Base-by-base conservation (phyloP, 371 early-diverging fungal genomes). In the Aphelidium insulamus region DNA sequence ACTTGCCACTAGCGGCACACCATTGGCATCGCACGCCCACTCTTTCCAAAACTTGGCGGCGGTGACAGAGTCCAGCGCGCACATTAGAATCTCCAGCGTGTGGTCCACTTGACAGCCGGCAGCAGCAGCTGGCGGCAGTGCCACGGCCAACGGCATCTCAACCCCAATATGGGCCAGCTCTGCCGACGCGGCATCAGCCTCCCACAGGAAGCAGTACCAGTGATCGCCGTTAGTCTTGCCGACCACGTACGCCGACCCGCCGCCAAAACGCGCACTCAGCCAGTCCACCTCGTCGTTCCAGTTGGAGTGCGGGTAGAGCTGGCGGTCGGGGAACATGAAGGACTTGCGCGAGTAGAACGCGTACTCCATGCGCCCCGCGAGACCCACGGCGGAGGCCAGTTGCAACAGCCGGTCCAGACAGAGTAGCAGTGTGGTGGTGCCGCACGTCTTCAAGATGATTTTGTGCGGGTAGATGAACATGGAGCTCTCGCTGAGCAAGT, bases 401-500 rank as follows among this genome's bases (percentile, higher is more conserved):
- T 77, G 70, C 26, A 90, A 49, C 25, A 92, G 67, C 28, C 70
- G 61, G 26, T 81, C 74, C 26, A 92, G 45, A 17, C 87, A 77
- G 39, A 73, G 57, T 43, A 92, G 55, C 21, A 88, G 57, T 0
- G 87, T 90, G 14, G 94, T 90, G 3, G 90, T 88, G 19, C 94
- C 94, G 56, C 94, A 92, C 4, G 94, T 92, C 58, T 92, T 92
- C 40, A 92, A 58, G 34, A 92, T 81, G 26, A 92, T 44, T 40
- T 82, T 81, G 65, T 86, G 78, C 15, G 77, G 72, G 50, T 84
- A 90, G 25, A 92, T 84, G 58, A 92, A 92, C 73, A 92, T 72
- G 34, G 90, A 87, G 16, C 84, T 83, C 60, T 92, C 94, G 48
- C 77, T 69, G 34, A 92, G 62, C 22, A 92, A 58, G 59, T 84